Evolutionary conservation across 345 rosid genomes (phyloP), one percentile per base, ranked within the genome.

Genomic region (Dipteronia dyeriana): DNA sequence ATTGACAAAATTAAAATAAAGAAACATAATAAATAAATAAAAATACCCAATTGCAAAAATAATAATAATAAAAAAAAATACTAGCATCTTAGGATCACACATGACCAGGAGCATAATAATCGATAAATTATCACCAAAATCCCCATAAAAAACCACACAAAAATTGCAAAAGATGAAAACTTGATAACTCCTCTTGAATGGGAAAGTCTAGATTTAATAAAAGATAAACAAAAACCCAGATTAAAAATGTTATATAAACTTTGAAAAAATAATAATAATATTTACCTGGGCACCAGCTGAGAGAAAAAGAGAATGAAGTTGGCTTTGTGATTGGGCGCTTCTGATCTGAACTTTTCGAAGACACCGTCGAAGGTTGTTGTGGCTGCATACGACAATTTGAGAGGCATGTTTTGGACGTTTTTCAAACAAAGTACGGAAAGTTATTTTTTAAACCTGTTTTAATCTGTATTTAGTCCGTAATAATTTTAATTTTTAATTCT

Each of bases 221-320:
- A 34, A 34, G 38, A 31, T 31, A 31, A 3, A 31, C 34, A 31
- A 31, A 31, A 31, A 31, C 5, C 0, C 34, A 31, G 34, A 31
- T 31, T 31, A 31, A 31, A 3, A 31, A 31, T 31, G 34, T 3
- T 31, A 0, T 31, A 31, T 31, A 31, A 31, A 31, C 34, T 31
- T 31, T 0, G 0, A 29, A 29, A 29, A 29, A 29, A 2, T 2
- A n/a, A 0, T 26, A 0, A 26, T 0, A 31, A 3, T 4, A 34
- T 0, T 4, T 34, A 91, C 97, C 97, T 41, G 98, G 97, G 81
- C 97, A 92, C 97, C 97, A 92, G 82, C 97, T 89, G 66, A 78
- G 92, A 45, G 79, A 70, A 71, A 86, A 94, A 94, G 85, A 92
- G 91, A 77, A 92, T 87, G 79, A 92, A 80, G 80, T 82, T 91